Percentiles rank a stretch among this genome's conserved stretches.
These are phyloP conservation scores for Solanum bukasovii DNA, from an alignment of 257 asterid genomes.

Conservation along the genomic window DNA sequence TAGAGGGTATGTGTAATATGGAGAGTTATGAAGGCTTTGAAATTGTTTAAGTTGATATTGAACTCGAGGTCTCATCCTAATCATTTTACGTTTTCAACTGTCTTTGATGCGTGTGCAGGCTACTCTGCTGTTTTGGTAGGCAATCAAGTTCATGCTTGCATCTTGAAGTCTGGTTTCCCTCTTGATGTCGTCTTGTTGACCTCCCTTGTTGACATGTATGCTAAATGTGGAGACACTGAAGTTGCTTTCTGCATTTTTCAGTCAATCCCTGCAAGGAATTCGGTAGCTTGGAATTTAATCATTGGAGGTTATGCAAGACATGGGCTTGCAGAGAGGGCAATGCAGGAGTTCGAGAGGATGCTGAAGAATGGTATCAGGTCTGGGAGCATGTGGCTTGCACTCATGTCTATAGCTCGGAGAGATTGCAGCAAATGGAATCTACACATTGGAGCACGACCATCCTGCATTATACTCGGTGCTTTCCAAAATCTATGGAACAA, in stretches of 20 bases:
- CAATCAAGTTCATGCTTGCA: background rate
- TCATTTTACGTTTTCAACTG: conserved; percentile 22
- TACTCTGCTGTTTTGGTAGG: background rate
- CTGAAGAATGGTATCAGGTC: conserved; percentile 5
- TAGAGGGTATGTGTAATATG: conserved; percentile 40
- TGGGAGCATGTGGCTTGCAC: background rate
- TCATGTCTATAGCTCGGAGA: background rate
- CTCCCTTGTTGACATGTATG: conserved; percentile 60
- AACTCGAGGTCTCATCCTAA: conserved; percentile 21
- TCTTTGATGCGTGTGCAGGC: background rate
- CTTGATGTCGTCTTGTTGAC: conserved; percentile 54
- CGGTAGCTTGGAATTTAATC: conserved; percentile 41
- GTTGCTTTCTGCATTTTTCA: background rate
- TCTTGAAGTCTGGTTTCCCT: conserved; percentile 11
- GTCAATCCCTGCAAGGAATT: conserved; percentile 5
- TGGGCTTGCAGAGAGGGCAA: conserved; percentile 39
- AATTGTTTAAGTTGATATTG: conserved; percentile 27
- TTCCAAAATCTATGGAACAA: background rate
- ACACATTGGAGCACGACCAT: background rate
- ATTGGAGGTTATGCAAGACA: conserved; percentile 46
- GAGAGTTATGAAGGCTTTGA: conserved; percentile 21
- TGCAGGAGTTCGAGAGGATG: conserved; percentile 16
- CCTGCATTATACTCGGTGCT: background rate
- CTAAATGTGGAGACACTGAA: conserved; percentile 55
- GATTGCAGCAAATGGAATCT: background rate